Evolutionary conservation across 1,284 basidiomycete genomes (phyloP).

Genomic region (Spongispora temasekensis): DNA sequence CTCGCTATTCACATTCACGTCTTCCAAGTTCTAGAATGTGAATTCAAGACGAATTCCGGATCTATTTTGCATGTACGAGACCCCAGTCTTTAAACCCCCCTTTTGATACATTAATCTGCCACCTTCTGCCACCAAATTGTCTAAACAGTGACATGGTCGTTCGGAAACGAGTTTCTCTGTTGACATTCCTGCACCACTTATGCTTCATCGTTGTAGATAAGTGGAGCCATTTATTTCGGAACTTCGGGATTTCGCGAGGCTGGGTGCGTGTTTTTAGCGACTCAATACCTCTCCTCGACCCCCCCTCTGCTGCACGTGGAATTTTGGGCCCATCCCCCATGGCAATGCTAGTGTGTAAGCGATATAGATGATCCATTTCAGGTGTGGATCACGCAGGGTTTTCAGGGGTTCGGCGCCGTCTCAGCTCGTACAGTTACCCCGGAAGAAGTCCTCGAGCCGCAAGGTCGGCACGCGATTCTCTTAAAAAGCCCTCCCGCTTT

Average conservation of each 20-base stretch:
- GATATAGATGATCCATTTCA: constrained; percentile 2
- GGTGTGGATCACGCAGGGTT: constrained; percentile 16
- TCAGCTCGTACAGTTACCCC: constrained; percentile 28
- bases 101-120: constrained; percentile 4
- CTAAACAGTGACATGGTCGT: constrained; percentile 3
- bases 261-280: too few relatives aligned
- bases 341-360: constrained; percentile 13
- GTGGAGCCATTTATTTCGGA: too few relatives aligned
- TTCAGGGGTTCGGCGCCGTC: constrained; percentile 19
- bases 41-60: constrained; percentile 20
- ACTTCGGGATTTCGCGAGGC: too few relatives aligned
- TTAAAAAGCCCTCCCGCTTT: constrained; percentile 26
- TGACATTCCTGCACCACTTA: too few relatives aligned
- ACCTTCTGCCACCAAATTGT: neutral
- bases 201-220: too few relatives aligned
- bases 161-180: neutral
- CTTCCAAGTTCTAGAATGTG: constrained; percentile 29
- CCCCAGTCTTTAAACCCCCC: constrained; percentile 19
- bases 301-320: constrained; percentile 20
- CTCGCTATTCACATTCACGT: constrained; percentile 27
- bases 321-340: constrained; percentile 12
- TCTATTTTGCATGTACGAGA: constrained; percentile 23
- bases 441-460: constrained; percentile 26
- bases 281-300: constrained; percentile 2
- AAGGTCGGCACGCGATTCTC: constrained; percentile 31